Percentiles rank a stretch among this genome's conserved stretches.
phyloP scores from a whole-genome alignment of 805 yeast genomes.

The Sugiyamaella valdiviana region DNA sequence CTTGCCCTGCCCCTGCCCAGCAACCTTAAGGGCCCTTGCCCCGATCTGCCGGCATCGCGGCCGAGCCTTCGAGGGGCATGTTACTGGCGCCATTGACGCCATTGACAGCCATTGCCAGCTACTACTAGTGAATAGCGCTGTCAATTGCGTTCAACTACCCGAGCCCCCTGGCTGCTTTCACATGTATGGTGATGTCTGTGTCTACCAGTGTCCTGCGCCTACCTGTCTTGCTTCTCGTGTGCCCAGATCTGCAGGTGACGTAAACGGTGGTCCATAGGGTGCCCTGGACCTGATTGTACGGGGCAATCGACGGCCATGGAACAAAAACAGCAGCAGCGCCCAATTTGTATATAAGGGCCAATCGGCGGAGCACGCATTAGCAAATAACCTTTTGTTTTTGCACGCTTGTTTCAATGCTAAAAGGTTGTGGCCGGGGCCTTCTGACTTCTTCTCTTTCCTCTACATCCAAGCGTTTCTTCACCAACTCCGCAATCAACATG shows the following conservation, averaged over 20 bases:
- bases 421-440: slow-evolving; percentile 6
- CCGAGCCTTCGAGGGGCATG: not conserved
- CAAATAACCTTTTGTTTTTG: not conserved
- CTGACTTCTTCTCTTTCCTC: slow-evolving; percentile 4
- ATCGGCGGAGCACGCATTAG: not conserved
- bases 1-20: not conserved
- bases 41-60: not conserved
- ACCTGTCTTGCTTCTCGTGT: too few species aligned
- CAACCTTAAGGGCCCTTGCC: not conserved
- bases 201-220: too few species aligned
- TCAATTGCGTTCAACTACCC: too few species aligned
- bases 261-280: too few species aligned
- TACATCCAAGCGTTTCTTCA: slow-evolving; percentile 13
- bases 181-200: too few species aligned
- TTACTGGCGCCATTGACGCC: too few species aligned
- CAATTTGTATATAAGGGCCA: not conserved
- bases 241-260: too few species aligned
- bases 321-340: not conserved
- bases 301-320: not conserved
- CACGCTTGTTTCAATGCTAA: slow-evolving; percentile 10
- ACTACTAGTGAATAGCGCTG: too few species aligned
- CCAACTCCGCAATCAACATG: slow-evolving; percentile 25
- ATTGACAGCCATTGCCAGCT: too few species aligned
- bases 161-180: too few species aligned
- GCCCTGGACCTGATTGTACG: not conserved